Percentiles rank a stretch among this genome's conserved stretches.
Evolutionary conservation across 1,139 yeast species (phyloP).

Genomic region (Hanseniaspora gamundiae): DNA sequence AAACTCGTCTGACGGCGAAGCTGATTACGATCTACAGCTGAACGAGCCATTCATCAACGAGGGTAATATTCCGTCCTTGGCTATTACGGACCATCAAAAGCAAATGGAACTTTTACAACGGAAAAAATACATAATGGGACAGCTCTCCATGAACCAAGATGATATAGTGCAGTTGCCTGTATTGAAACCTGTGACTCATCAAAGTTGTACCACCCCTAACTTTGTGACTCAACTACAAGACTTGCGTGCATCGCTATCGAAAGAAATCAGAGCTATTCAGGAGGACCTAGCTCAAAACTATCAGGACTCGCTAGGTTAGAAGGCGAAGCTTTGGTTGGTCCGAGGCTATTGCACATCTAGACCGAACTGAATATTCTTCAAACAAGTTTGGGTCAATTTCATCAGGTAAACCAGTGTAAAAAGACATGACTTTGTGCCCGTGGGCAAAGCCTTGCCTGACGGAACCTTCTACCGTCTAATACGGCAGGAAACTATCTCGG

Average conservation of each 20-base stretch:
- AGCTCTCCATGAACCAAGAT: background rate
- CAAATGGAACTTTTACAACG: background rate
- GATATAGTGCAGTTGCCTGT: background rate
- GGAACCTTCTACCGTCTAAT: no score
- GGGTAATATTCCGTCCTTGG: background rate
- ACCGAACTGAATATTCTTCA: no score
- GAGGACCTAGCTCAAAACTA: no score
- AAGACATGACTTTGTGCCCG: no score
- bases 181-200: background rate
- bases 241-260: background rate
- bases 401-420: no score
- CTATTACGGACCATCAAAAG: background rate
- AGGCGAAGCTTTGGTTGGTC: no score
- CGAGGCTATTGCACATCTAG: no score
- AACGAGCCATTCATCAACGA: background rate
- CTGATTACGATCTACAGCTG: constrained; percentile 12
- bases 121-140: background rate
- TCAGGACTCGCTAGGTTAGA: no score
- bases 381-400: no score
- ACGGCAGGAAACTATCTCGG: background rate
- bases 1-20: constrained; percentile 4
- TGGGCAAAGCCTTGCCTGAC: no score
- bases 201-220: background rate
- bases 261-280: no score
- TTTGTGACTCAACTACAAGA: background rate